Base-by-base conservation (phyloP, 2,329 filamentous ascomycete genomes). In the Neonectria coccinea region DNA sequence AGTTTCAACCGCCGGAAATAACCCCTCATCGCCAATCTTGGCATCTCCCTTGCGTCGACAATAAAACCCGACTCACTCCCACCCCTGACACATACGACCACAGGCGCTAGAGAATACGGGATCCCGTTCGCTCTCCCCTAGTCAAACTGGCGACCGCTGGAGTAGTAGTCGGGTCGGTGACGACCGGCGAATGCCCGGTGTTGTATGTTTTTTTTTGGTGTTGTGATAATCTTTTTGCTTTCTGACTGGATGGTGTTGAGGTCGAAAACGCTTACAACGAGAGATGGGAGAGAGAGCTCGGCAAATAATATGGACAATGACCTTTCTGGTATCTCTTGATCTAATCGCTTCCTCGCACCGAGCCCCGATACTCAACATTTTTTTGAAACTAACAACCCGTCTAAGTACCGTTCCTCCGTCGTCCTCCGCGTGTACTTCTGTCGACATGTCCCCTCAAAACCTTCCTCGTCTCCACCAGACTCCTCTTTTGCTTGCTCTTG, bases 401-500 rank as follows among this genome's bases (percentile, higher is more conserved):
- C 69, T 74, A 80, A 20, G 70, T 72, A 25, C 80, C 82, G 78
- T 97, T 97, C 59, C 91, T 89, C 75, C 93, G 88, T 79, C 90
- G 89, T 7, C 95, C 95, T 57, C 94, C 95, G 66, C 89, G 89
- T 83, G 97, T 97, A 77, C 89, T 89, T 77, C 94, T 87, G 62
- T 94, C 90, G 29, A 95, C 86, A 79, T 98, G 95, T 2, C 89
- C 92, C 77, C 88, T 91, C 70, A 98, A 80, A 39, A 94, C 88
- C 81, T 91, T 93, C 75, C 88, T 88, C 68, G 93, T 94, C 81
- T 97, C 91, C 12, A 92, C 88, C 79, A 99, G 82, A 87, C 93
- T 97, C 75, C 94, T 88, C 90, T 97, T 97, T 76, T 96, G 91
- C 86, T 98, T 99, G 71, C 87, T 88, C 85, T 96, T 97, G 11